Percentiles rank a stretch among this genome's conserved stretches.
Evolutionary conservation across 352 stramenopile species (phyloP).

Genomic region (Phytophthora europaea): DNA sequence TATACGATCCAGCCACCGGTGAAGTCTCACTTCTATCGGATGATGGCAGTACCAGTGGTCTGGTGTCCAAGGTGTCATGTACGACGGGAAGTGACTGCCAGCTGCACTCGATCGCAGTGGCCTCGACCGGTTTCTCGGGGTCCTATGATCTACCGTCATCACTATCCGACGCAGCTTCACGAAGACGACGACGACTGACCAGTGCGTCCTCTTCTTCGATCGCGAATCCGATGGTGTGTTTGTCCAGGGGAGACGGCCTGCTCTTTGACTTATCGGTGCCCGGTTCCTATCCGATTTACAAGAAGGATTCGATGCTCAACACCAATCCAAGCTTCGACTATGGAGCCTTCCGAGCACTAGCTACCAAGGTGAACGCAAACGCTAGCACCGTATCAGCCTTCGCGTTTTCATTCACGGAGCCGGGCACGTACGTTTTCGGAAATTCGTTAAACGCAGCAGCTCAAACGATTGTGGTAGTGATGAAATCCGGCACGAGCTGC

Average conservation of each 20-base stretch:
- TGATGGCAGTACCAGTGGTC: conserved; percentile 18
- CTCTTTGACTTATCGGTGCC: conserved; percentile 90
- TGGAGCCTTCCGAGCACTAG: conserved; percentile 82
- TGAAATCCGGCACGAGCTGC: conserved; percentile 76
- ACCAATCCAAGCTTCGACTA: conserved; percentile 95
- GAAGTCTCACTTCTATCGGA: conserved; percentile 30
- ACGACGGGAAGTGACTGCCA: conserved; percentile 47
- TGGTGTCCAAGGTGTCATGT: conserved; percentile 71
- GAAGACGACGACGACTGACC: conserved; percentile 26
- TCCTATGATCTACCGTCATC: conserved; percentile 63
- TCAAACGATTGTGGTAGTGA: conserved; percentile 89
- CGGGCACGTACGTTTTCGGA: conserved; percentile 92
- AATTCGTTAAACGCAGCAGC: conserved; percentile 77
- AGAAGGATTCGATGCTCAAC: conserved; percentile 96
- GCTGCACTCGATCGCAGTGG: conserved; percentile 63
- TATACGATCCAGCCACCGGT: conserved; percentile 65
- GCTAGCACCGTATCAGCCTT: conserved; percentile 75
- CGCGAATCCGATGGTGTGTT: conserved; percentile 89
- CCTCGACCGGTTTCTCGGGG: conserved; percentile 64
- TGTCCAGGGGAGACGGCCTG: conserved; percentile 82
- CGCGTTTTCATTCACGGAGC: conserved; percentile 87
- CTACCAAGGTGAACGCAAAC: conserved; percentile 71
- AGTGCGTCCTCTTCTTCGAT: conserved; percentile 51
- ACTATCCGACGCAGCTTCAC: conserved; percentile 16
- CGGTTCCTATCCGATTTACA: conserved; percentile 91